Base-by-base conservation (phyloP, 148 eudicot species). In the Spergularia bocconei region DNA sequence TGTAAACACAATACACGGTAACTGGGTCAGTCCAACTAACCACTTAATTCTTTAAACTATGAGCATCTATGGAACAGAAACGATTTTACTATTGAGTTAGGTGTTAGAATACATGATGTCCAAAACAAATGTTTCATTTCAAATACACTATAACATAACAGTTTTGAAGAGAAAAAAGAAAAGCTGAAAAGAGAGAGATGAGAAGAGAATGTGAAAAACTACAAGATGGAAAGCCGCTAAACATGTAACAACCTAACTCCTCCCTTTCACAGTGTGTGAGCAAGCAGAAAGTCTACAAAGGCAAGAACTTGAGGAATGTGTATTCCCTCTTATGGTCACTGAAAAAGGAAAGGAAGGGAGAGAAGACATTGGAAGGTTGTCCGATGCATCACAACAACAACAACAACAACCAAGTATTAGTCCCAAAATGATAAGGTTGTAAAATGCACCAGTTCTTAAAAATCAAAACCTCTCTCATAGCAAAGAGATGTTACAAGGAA, bases 1-100 rank as follows among this genome's bases (percentile, higher is more conserved):
- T 94, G 90, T 82, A 81, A 82, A 56, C 62, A 73, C 54, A 73
- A 73, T 67, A 73, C 48, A 11, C 23, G 74, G 60, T 20, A 67
- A 70, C 21, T 60, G 39, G 66, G 69, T 85, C 75, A 80, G 64
- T 56, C 36, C 77, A n/a, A 74, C 11, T 23, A 67, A 23, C 51
- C 19, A 6, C 14, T 41, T n/a, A 14, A 29, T 33, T 67, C 53
- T 17, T 48, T 15, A 58, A 6, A n/a, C 13, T 25, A n/a, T n/a
- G 38, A 55, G 13, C n/a, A 19, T 63, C 56, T 44, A 41, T 12
- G 56, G 23, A 25, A 64, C 8, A 51, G 20, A 38, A 38, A 65
- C 48, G 21, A 62, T 77, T 60, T 36, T 50, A 50, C 33, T 33
- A 69, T 50, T 38, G 13, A 15, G 56, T 41, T n/a, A 39, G 13